These are phyloP conservation scores for Exophiala aquamarina DNA, from an alignment of 2,329 filamentous ascomycete genomes.

Conservation along the genomic window DNA sequence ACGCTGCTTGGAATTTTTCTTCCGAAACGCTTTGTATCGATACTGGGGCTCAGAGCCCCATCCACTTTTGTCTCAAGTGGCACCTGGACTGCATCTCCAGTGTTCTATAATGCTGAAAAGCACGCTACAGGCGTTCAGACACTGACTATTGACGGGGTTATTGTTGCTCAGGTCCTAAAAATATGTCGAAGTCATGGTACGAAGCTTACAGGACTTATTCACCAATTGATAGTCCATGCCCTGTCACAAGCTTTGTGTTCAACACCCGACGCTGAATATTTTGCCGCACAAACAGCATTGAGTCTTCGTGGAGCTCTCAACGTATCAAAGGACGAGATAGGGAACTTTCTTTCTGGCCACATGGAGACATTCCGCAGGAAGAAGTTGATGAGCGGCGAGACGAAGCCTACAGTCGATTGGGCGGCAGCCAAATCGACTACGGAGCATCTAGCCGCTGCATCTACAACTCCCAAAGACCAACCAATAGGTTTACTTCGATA, in stretches of 20 bases:
- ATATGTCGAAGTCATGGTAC: conserved; percentile 34
- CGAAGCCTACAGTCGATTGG: conserved; percentile 35
- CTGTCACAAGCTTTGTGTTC: not conserved
- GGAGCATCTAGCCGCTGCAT: conserved; percentile 32
- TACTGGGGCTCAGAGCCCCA: conserved; percentile 36
- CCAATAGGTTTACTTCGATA: conserved; percentile 47
- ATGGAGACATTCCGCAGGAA: conserved; percentile 16
- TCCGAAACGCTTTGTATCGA: conserved; percentile 34
- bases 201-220: conserved; percentile 44
- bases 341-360: conserved; percentile 35
- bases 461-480: conserved; percentile 38
- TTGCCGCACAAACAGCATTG: conserved; percentile 41
- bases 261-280: conserved; percentile 30
- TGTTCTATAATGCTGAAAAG: conserved; percentile 13
- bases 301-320: conserved; percentile 42
- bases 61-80: conserved; percentile 29
- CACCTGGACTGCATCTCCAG: conserved; percentile 35
- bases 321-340: conserved; percentile 36
- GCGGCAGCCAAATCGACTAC: conserved; percentile 33
- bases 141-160: conserved; percentile 32
- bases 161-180: conserved; percentile 31
- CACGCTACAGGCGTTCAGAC: conserved; percentile 34
- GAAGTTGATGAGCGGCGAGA: not conserved
- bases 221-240: conserved; percentile 35
- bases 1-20: conserved; percentile 40